Evolutionary conservation across 2,329 filamentous ascomycete species (phyloP).

Genomic region (Monilinia fructigena): DNA sequence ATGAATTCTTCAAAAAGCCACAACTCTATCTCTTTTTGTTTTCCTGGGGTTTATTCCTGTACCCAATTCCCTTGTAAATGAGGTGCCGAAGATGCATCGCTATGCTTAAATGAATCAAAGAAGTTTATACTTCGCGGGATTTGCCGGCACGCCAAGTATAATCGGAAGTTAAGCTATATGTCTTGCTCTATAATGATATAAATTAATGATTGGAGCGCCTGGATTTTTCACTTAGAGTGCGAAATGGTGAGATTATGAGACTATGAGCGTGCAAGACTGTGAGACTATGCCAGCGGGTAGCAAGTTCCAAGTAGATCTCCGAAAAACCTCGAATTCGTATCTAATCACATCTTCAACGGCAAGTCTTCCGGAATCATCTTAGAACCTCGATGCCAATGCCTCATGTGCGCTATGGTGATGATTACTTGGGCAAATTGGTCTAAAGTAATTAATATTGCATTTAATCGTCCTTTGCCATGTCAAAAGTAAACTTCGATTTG

Average conservation of each 20-base stretch:
- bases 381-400: not conserved
- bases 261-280: not conserved
- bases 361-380: constrained; percentile 14
- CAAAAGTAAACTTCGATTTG: not conserved
- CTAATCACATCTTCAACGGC: constrained; percentile 18
- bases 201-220: constrained; percentile 16
- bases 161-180: not conserved
- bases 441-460: constrained; percentile 5
- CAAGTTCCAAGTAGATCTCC: constrained; percentile 9
- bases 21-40: not conserved
- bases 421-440: not conserved
- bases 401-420: constrained; percentile 2
- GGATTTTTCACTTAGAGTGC: not conserved
- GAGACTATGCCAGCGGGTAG: constrained; percentile 15
- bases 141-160: constrained; percentile 1
- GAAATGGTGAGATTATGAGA: not conserved
- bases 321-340: not conserved
- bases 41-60: constrained; percentile 20
- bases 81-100: not conserved
- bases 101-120: not conserved
- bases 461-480: not conserved
- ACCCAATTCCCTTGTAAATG: not conserved
- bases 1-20: not conserved
- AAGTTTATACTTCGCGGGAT: constrained; percentile 2
- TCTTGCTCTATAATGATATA: not conserved